These are phyloP conservation scores for Apiotrichum mycotoxinovorans DNA, from an alignment of 1,284 basidiomycete species.

Conservation along the genomic window DNA sequence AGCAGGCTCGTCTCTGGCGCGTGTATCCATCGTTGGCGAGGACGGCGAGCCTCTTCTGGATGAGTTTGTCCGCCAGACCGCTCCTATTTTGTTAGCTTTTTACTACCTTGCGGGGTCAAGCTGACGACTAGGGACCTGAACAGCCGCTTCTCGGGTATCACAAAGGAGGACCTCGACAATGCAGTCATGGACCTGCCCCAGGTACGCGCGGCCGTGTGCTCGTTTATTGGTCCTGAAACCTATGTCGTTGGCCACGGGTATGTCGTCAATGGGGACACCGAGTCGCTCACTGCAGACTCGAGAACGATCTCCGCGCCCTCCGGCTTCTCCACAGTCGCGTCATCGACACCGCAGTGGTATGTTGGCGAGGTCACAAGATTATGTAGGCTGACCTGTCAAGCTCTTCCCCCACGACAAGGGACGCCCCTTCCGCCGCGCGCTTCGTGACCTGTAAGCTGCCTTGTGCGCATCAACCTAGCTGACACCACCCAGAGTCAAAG, in stretches of 20 bases:
- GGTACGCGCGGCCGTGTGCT: constrained; percentile 64
- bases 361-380: constrained; percentile 8
- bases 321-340: constrained; percentile 75
- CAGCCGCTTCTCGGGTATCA: constrained; percentile 80
- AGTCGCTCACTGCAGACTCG: constrained; percentile 53
- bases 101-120: too few species aligned
- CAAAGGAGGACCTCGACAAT: constrained; percentile 57
- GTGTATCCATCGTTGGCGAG: constrained; percentile 79
- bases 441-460: constrained; percentile 68
- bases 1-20: constrained; percentile 77
- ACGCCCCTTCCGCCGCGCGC: constrained; percentile 68
- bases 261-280: constrained; percentile 10
- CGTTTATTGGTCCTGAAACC: constrained; percentile 69
- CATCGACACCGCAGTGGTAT: constrained; percentile 70
- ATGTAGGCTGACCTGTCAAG: constrained; percentile 21
- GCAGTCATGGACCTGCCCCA: constrained; percentile 64
- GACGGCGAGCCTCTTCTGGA: constrained; percentile 71
- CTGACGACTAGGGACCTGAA: constrained; percentile 67
- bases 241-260: constrained; percentile 67
- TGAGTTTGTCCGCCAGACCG: constrained; percentile 72
- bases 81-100: constrained; percentile 65
- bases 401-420: constrained; percentile 79
- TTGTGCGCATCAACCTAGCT: constrained; percentile 2
- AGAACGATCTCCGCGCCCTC: constrained; percentile 84
- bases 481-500: constrained; percentile 61